Evolutionary conservation across 495 filamentous ascomycete genomes (phyloP), one percentile per base, ranked within the genome.

Genomic region (Rusavskia elegans): DNA sequence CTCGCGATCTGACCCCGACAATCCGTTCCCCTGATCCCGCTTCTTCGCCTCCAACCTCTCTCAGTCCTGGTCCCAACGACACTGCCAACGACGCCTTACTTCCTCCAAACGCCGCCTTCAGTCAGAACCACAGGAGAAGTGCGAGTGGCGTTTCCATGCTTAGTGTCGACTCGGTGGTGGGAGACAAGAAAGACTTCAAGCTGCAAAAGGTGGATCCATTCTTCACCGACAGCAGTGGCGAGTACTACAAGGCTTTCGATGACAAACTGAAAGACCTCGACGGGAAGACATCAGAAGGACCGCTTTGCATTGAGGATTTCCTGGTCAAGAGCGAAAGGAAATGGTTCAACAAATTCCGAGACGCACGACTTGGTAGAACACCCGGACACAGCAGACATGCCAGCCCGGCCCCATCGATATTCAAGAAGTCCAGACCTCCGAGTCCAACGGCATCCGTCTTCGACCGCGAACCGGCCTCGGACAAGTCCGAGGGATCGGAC

Each of bases 151-250:
- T 21, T 17, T 42, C 40, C 1, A 42, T 42, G n/a, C 40, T 42
- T 2, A 75, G 51, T 62, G 66, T 71, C 35, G 67, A 69, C n/a
- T 69, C 66, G 16, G 72, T 81, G 2, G 64, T 76, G 4, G 67
- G 71, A 23, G 74, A 74, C 45, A 65, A 72, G 48, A 69, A 70
- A 29, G 71, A 79, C 55, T 76, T 75, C 58, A 68, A 74, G 59
- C 69, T 83, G 25, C 80, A 83, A 55, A 74, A 81, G 53, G 76
- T 82, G 19, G 75, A 81, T 53, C 79, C 79, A 23, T 79, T 76
- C 65, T 84, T 84, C 66, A 82, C 75, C 17, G 80, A 84, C 58
- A 68, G 72, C 8, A 74, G 68, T 21, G 77, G 77, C 14, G 57
- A 72, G 27, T 83, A 77, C 63, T 74, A 75, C 20, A 62, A 69